These are phyloP conservation scores for Calocybe indica DNA, from an alignment of 768 basidiomycete genomes.

Conservation along the genomic window DNA sequence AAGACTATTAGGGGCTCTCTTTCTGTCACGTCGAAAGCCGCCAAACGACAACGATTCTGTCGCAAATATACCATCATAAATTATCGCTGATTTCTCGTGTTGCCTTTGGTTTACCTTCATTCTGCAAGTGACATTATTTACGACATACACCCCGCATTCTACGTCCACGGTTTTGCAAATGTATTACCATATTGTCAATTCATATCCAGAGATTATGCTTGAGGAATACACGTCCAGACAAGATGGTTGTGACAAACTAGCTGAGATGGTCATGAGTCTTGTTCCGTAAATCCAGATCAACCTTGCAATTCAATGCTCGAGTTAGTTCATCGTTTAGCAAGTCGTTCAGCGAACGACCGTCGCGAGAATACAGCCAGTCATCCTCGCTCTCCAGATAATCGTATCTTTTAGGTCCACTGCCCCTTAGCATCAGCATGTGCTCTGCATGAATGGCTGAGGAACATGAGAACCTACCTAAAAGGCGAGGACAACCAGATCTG, in stretches of 20 bases:
- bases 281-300: constrained; percentile 24
- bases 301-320: constrained; percentile 19
- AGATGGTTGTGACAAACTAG: neutral
- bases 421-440: neutral
- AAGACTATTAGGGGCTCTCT: constrained; percentile 59
- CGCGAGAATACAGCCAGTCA: constrained; percentile 75
- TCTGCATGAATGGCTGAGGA: neutral
- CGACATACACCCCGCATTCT: too few species aligned
- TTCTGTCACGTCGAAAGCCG: constrained; percentile 54
- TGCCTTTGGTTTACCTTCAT: constrained; percentile 4
- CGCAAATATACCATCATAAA: constrained; percentile 1
- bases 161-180: too few species aligned
- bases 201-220: too few species aligned
- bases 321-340: constrained; percentile 68
- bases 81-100: neutral
- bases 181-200: too few species aligned
- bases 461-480: constrained; percentile 47
- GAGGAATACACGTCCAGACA: too few species aligned
- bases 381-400: constrained; percentile 56
- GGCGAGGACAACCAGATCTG: constrained; percentile 96
- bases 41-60: constrained; percentile 12
- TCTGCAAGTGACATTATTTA: too few species aligned
- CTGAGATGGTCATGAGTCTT: constrained; percentile 8
- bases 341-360: constrained; percentile 50
- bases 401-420: constrained; percentile 89